Conservation (phyloP, 2,329 filamentous ascomycete species). For the Ascochyta pisi region DNA sequence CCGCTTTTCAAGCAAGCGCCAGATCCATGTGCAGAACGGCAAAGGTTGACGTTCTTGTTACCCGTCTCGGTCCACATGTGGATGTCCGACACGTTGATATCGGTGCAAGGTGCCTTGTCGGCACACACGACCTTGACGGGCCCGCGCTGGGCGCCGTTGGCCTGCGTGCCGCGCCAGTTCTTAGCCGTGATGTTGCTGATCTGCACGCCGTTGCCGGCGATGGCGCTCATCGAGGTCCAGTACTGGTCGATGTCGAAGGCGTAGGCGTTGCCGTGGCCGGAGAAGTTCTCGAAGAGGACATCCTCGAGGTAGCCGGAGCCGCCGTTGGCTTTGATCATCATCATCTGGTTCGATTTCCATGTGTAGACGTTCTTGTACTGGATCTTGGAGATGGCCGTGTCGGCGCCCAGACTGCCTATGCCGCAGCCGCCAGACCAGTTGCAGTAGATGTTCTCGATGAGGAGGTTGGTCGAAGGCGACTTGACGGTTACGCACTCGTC, state of each 20-base stretch:
- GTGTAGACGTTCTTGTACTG: constrained; percentile 66
- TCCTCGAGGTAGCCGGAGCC: constrained; percentile 62
- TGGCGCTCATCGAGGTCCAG: constrained; percentile 55
- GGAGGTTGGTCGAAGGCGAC: constrained; percentile 56
- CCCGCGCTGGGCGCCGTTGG: constrained; percentile 58
- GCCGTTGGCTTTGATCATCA: constrained; percentile 68
- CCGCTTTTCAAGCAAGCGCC: constrained; percentile 56
- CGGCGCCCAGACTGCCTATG: constrained; percentile 62
- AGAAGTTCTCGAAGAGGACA: constrained; percentile 63
- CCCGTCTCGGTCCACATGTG: constrained; percentile 61
- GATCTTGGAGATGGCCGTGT: constrained; percentile 60
- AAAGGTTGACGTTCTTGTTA: constrained; percentile 52
- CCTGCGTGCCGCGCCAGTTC: constrained; percentile 63
- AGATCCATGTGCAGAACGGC: constrained; percentile 58
- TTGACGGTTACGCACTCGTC: constrained; percentile 68
- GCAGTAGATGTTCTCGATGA: constrained; percentile 68
- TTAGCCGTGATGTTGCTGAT: constrained; percentile 61
- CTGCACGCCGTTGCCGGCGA: constrained; percentile 59
- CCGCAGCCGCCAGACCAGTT: constrained; percentile 67
- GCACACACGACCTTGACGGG: constrained; percentile 63
- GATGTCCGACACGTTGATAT: constrained; percentile 59
- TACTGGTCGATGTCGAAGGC: constrained; percentile 62
- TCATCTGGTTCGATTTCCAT: constrained; percentile 67
- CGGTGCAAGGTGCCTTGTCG: constrained; percentile 59
- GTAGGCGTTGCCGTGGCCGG: constrained; percentile 67